A percentile compares a stretch with the other conserved stretches of the same genome.
Conservation (phyloP, 2,329 filamentous ascomycete species). For the Phialocephala sp. region DNA sequence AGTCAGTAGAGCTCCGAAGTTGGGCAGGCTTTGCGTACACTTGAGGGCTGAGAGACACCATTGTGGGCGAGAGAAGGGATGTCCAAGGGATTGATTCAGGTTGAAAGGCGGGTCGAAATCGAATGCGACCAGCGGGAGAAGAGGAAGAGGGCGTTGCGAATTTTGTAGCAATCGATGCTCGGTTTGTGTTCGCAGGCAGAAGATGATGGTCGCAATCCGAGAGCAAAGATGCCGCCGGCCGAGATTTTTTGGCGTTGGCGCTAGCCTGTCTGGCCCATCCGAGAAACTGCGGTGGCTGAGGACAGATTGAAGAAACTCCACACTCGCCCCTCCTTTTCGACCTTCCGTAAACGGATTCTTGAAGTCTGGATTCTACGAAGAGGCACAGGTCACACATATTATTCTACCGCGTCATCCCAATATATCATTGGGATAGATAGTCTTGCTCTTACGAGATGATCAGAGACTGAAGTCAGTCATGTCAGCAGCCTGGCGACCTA, state of each 20-base stretch:
- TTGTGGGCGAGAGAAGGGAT: constrained; percentile 50
- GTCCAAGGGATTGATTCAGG: background rate
- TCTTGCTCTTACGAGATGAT: too few species aligned
- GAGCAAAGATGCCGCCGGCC: background rate
- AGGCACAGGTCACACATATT: background rate
- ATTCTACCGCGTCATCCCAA: too few species aligned
- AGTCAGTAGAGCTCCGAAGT: constrained; percentile 27
- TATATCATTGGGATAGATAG: too few species aligned
- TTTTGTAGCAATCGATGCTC: constrained; percentile 6
- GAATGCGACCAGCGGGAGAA: constrained; percentile 29
- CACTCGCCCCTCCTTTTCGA: background rate
- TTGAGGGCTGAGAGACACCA: constrained; percentile 67
- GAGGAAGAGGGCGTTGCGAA: background rate
- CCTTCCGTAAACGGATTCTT: background rate
- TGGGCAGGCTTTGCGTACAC: constrained; percentile 54
- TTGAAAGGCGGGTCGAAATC: constrained; percentile 23
- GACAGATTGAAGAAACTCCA: constrained; percentile 14
- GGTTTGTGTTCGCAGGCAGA: constrained; percentile 9
- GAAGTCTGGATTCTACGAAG: background rate
- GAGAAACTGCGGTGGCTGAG: constrained; percentile 9
- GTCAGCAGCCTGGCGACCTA: too few species aligned
- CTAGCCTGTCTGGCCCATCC: background rate
- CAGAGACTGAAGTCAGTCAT: too few species aligned
- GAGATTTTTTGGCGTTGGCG: constrained; percentile 12
- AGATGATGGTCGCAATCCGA: constrained; percentile 7